Evolutionary conservation across 768 basidiomycete species (phyloP), one percentile per base, ranked within the genome.

Genomic region (Kwoniella heveanensis): DNA sequence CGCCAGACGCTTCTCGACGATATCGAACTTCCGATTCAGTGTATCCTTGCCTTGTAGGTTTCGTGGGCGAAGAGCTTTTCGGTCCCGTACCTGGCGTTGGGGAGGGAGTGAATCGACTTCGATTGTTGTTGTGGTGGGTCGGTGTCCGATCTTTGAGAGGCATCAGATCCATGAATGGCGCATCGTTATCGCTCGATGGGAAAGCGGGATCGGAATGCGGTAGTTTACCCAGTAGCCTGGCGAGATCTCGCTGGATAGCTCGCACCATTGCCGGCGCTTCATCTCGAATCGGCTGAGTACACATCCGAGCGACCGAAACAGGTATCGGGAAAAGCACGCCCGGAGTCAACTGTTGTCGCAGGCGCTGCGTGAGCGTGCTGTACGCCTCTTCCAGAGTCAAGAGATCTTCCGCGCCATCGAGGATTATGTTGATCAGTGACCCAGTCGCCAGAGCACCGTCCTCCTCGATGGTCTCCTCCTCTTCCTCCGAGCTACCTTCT

Each of bases 301-400:
- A 46, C 21, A 68, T 54, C n/a, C 66, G 58, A 24, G 71, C 50
- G 0, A 54, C 59, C 24, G 60, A 29, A 2, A 62, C 52, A 15
- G 65, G 54, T 15, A 49, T 62, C 24, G 57, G 32, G 9, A 32
- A 22, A 1, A 25, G n/a, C 6, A 8, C 8, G 7, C 59, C 57
- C n/a, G n/a, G n/a, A 3, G 9, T 50, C 7, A 54, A 37, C 0
- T 39, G 1, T 21, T 48, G 54, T n/a, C 73, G 57, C 12, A 75
- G 55, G 21, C 73, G 65, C 3, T 56, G 39, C 0, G 66, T 62
- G n/a, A 79, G 68, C 13, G 75, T 69, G 27, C 46, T 58, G 56
- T 79, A 79, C 0, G 78, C 78, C 67, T 79, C 78, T 62, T 79
- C 78, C n/a, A 77, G 57, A 0, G 76, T 72, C n/a, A 77, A 56